phyloP scores from a whole-genome alignment of 495 filamentous ascomycete species.

The Parathielavia appendiculata region DNA sequence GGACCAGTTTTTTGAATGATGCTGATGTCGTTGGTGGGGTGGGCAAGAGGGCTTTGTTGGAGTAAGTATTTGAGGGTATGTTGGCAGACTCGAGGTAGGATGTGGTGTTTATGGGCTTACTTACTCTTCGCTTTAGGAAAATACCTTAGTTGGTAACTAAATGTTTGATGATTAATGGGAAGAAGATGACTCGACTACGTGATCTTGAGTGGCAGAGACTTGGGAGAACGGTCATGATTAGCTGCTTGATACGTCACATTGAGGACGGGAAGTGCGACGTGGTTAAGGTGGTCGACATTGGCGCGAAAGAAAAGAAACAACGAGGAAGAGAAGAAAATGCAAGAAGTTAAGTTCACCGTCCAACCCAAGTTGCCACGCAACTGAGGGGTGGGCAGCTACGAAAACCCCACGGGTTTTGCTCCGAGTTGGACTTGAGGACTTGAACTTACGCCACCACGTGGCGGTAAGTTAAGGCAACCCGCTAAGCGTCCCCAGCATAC shows the following conservation, averaged over 20 bases:
- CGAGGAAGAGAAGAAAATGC: neutral
- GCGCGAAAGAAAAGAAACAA: no score
- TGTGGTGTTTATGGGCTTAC: no score
- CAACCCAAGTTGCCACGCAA: slow-evolving; percentile 1
- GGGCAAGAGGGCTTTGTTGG: neutral
- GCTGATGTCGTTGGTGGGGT: slow-evolving; percentile 20
- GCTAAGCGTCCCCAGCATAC: no score
- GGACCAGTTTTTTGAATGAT: slow-evolving; percentile 38
- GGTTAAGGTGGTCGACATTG: no score
- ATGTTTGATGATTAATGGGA: slow-evolving; percentile 1
- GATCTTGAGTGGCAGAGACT: no score
- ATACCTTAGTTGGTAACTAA: neutral
- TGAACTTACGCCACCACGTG: neutral
- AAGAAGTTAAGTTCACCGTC: slow-evolving; percentile 6
- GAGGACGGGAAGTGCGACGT: no score
- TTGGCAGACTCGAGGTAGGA: no score
- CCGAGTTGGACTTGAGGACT: neutral
- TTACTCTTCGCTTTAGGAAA: no score
- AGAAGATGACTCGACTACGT: neutral
- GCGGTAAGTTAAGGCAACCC: no score
- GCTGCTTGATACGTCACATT: no score
- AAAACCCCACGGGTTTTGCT: slow-evolving; percentile 1
- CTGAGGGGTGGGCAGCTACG: slow-evolving; percentile 1
- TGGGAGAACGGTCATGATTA: no score
- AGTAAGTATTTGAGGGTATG: no score